A percentile compares a stretch with the other conserved stretches of the same genome.
phyloP scores from a whole-genome alignment of 371 early-diverging fungal genomes.

The Mucor plumbeus region DNA sequence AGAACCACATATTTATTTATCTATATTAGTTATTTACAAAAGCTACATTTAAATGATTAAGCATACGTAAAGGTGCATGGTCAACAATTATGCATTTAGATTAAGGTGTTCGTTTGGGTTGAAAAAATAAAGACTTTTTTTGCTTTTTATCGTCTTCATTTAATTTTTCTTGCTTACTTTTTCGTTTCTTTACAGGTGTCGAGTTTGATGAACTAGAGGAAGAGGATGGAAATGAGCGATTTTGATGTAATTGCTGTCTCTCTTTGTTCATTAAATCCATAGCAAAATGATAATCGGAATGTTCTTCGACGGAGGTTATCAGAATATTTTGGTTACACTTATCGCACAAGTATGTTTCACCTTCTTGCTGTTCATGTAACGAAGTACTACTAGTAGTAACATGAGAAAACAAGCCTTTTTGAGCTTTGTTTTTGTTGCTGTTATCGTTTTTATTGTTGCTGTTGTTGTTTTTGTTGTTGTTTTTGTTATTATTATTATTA shows the following conservation, averaged over 20 bases:
- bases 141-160: not conserved
- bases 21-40: too few relatives aligned
- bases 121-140: slow-evolving; percentile 11
- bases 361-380: not conserved
- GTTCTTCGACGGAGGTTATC: slow-evolving; percentile 37
- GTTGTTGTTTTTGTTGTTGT: too few relatives aligned
- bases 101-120: slow-evolving; percentile 4
- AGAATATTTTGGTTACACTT: slow-evolving; percentile 40
- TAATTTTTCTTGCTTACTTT: not conserved
- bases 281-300: slow-evolving; percentile 60
- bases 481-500: too few relatives aligned
- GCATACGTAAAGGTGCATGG: too few relatives aligned
- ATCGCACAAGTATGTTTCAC: slow-evolving; percentile 34
- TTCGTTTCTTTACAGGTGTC: not conserved
- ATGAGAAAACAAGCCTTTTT: not conserved
- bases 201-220: not conserved
- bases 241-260: not conserved
- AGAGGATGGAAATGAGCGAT: not conserved
- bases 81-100: too few relatives aligned
- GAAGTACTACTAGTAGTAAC: too few relatives aligned
- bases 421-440: not conserved
- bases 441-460: too few relatives aligned
- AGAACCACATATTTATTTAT: too few relatives aligned
- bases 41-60: too few relatives aligned
- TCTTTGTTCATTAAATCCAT: slow-evolving; percentile 33